Conservation (phyloP, 1,284 basidiomycete genomes). For the Thecaphora thlaspeos region DNA sequence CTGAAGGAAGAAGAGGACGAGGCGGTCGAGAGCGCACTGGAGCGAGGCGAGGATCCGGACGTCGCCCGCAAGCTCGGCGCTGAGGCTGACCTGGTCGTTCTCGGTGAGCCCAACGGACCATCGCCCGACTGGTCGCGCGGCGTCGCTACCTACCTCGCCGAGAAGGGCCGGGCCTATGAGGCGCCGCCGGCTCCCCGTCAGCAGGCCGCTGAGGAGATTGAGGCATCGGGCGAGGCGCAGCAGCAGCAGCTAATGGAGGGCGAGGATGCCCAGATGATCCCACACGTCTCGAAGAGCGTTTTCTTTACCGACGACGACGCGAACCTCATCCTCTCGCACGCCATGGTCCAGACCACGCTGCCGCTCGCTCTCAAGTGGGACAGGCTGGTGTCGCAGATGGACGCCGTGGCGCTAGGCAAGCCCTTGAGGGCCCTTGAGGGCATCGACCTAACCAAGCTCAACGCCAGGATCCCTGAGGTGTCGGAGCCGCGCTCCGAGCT, state of each 20-base stretch:
- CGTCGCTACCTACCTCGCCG: constrained; percentile 50
- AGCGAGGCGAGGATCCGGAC: constrained; percentile 51
- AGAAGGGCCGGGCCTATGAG: constrained; percentile 47
- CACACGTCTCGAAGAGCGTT: constrained; percentile 18
- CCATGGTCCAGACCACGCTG: constrained; percentile 49
- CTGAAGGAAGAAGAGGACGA: constrained; percentile 42
- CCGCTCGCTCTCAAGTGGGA: constrained; percentile 48
- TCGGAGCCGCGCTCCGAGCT: constrained; percentile 25
- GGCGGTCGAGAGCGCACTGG: constrained; percentile 47
- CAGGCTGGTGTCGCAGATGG: constrained; percentile 41
- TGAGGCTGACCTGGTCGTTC: constrained; percentile 55
- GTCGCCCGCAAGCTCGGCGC: constrained; percentile 47
- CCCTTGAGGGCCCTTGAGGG: constrained; percentile 8
- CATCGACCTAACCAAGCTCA: constrained; percentile 1
- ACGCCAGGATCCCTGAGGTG: constrained; percentile 11
- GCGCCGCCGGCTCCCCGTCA: constrained; percentile 34
- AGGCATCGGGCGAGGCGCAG: constrained; percentile 1
- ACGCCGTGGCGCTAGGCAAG: constrained; percentile 25
- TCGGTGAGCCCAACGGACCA: constrained; percentile 53
- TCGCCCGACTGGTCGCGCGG: constrained; percentile 48
- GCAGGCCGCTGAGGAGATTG: background rate
- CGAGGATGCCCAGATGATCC: constrained; percentile 2
- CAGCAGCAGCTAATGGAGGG: constrained; percentile 6
- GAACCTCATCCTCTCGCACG: constrained; percentile 52
- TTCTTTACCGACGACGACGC: constrained; percentile 45